Evolutionary conservation across 73 alveolate genomes (phyloP), one percentile per base, ranked within the genome.

Genomic region (Paramecium sonneborni): DNA sequence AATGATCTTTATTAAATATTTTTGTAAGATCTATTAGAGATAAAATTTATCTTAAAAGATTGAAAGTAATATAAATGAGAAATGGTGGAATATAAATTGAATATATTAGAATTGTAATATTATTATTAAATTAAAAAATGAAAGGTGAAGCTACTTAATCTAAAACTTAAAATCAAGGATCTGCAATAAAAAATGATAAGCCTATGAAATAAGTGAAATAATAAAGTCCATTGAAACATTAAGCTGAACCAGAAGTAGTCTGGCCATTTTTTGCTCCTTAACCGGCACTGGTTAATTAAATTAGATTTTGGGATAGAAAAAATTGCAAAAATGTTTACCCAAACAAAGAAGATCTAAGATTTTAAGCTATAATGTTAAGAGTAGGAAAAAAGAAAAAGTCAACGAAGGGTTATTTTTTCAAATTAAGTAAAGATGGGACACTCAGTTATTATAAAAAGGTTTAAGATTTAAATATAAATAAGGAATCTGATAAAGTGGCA

Each of bases 401-500:
- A 79, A 43, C 69, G 5, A 79, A 79, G 48, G 90, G 90, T 24
- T 79, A 79, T 79, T 79, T 79, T 79, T 79, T 43, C 74, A 79
- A 79, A 46, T 43, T 79, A 11, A 43, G 76, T 44, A 39, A 46
- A 34, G 90, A 79, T 43, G 90, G 90, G 9, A 34, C 55, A 26
- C 55, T 79, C 4, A 79, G 90, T 46, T 79, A 79, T 43, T 79
- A 79, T 21, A 79, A 79, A n/a, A 79, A 79, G 43, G 90, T 79
- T 30, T 32, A 5, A 12, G 2, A 20, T 24, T 39, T 39, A 79
- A 7, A 8, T 23, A 79, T 21, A 38, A 46, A 38, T 11, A 38
- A 79, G 90, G 90, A 79, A 46, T 39, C 90, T 26, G 90, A 79
- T 62, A 79, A 79, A 46, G 74, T 79, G 10, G 90, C 90, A 1